These are phyloP conservation scores for Pseudogymnoascus sp. DNA, from an alignment of 2,329 filamentous ascomycete genomes.

Conservation along the genomic window DNA sequence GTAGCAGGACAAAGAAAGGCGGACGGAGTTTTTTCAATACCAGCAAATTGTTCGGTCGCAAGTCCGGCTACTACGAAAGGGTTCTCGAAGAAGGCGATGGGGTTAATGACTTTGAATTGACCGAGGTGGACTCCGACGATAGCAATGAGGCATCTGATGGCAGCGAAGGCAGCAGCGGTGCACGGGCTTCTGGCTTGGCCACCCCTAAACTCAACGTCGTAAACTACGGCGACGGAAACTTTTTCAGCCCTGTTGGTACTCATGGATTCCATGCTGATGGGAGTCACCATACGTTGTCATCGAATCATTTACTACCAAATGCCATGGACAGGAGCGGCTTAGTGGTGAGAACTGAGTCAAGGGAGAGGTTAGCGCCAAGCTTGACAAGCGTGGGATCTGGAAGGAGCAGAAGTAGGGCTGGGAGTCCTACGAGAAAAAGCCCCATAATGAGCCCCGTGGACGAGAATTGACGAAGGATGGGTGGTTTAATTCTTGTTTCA, in stretches of 20 bases:
- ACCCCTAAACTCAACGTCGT: constrained; percentile 55
- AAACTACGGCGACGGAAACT: constrained; percentile 37
- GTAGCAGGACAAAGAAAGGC: constrained; percentile 38
- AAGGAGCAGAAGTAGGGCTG: constrained; percentile 38
- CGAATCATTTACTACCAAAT: constrained; percentile 21
- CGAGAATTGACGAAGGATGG: constrained; percentile 31
- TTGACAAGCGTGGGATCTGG: constrained; percentile 46
- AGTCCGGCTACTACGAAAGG: constrained; percentile 64
- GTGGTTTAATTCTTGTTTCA: not conserved
- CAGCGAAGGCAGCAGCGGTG: constrained; percentile 48
- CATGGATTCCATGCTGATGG: constrained; percentile 24
- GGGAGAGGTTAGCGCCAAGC: constrained; percentile 62
- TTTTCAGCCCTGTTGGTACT: constrained; percentile 17
- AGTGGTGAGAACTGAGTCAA: constrained; percentile 75
- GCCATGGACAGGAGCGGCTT: constrained; percentile 63
- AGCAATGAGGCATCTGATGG: constrained; percentile 55
- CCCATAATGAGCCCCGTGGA: constrained; percentile 46
- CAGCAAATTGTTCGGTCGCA: constrained; percentile 58
- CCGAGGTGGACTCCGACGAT: constrained; percentile 56
- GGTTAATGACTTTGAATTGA: constrained; percentile 68
- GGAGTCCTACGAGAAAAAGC: constrained; percentile 48
- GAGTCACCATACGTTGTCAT: constrained; percentile 18
- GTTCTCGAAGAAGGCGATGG: constrained; percentile 75
- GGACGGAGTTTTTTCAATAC: constrained; percentile 42
- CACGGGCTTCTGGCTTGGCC: constrained; percentile 58